A percentile compares a stretch with the other conserved stretches of the same genome.
These are phyloP conservation scores for Penicillium nucicola DNA, from an alignment of 495 filamentous ascomycete genomes.

Conservation along the genomic window DNA sequence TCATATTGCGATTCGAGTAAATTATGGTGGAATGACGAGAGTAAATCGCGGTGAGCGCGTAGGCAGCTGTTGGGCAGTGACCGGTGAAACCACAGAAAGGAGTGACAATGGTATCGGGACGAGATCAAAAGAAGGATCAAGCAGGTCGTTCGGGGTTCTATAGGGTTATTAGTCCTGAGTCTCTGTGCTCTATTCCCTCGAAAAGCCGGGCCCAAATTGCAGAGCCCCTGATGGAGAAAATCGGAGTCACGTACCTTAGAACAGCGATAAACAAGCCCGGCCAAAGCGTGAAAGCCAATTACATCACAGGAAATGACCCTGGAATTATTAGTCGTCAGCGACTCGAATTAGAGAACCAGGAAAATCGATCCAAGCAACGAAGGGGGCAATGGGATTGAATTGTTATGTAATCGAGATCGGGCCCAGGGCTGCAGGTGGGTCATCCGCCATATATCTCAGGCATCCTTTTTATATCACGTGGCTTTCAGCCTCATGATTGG, in stretches of 20 bases:
- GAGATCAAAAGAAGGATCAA: conserved; percentile 6
- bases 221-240: conserved; percentile 21
- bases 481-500: too few species aligned
- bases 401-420: too few species aligned
- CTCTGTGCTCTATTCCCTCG: conserved; percentile 3
- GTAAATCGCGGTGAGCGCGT: background rate
- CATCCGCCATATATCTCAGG: too few species aligned
- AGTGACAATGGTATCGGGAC: conserved; percentile 8
- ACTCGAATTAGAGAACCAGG: background rate
- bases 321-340: conserved; percentile 3
- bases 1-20: conserved; percentile 17
- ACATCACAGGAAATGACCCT: conserved; percentile 14
- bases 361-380: conserved; percentile 1
- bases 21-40: background rate
- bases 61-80: background rate
- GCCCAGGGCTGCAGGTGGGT: too few species aligned
- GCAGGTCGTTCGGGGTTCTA: conserved; percentile 4
- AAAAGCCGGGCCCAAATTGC: conserved; percentile 9
- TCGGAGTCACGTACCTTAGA: conserved; percentile 8
- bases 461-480: too few species aligned
- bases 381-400: too few species aligned
- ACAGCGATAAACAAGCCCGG: conserved; percentile 2
- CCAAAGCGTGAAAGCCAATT: conserved; percentile 12
- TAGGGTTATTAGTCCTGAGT: conserved; percentile 5
- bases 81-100: conserved; percentile 12